Base-by-base conservation (phyloP, 768 basidiomycete species). In the Hortiboletus campestris region DNA sequence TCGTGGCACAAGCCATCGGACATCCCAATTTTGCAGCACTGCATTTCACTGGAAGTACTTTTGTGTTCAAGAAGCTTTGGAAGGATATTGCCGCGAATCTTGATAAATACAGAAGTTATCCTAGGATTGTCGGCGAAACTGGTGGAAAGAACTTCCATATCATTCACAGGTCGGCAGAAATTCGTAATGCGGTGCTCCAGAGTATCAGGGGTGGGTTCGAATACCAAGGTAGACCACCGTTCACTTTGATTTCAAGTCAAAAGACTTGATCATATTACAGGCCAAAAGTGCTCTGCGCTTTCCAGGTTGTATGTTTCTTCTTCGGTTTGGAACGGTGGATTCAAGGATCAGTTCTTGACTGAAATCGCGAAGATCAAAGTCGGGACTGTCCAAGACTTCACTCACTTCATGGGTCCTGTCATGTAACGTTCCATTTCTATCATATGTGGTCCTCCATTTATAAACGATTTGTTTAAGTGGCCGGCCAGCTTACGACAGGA, bases 91-190 rank as follows among this genome's bases (percentile, higher is more conserved):
- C 89, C 4, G 67, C 74, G 63, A 97, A 98, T 75, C 63, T 98
- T 45, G 92, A 98, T 68, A 82, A 77, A 46, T 98, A 98, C 80
- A 83, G 76, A 64, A 78, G 84, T 13, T 98, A 97, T 75, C 97
- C 97, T 1, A 82, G 96, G 67, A 89, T 99, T 60, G 95, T 99
- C 8, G 97, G 97, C 28, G 96, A 98, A 80, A 98, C 96, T 9
- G 94, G 93, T 29, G 96, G 97, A 54, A 99, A 98, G 82, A 99
- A 99, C 80, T 98, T 95, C 80, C 97, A 98, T 74, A 61, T 99
- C 44, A 78, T 98, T 46, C 97, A 98, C 73, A 77, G 81, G 51
- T 87, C 85, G 14, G 96, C 95, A 36, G 91, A 97, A 63, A 74
- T 97, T 50, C 78, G 78, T 69, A 95, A 94, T 61, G 92, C 95